phyloP scores from a whole-genome alignment of 495 filamentous ascomycete genomes.

The Hypoxylon fragiforme region DNA sequence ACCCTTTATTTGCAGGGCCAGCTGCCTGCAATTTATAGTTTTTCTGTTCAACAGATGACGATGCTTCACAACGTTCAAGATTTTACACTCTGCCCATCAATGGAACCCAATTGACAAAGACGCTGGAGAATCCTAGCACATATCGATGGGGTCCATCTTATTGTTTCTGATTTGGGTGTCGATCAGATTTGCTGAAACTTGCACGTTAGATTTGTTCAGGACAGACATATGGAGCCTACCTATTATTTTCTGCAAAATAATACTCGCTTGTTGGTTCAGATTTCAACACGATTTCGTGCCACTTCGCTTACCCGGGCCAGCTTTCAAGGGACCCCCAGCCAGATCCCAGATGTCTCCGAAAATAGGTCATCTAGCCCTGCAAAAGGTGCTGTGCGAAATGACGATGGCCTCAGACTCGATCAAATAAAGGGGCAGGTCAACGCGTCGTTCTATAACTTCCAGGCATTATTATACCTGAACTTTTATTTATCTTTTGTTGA shows the following conservation, averaged over 20 bases:
- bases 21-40: constrained; percentile 12
- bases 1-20: constrained; percentile 1
- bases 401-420: constrained; percentile 28
- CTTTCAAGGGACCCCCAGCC: constrained; percentile 17
- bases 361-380: constrained; percentile 16
- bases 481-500: constrained; percentile 7
- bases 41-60: constrained; percentile 2
- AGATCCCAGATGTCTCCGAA: constrained; percentile 21
- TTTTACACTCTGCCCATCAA: constrained; percentile 2
- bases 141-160: constrained; percentile 16
- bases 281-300: constrained; percentile 18
- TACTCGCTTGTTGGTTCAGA: constrained; percentile 25
- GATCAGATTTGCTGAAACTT: constrained; percentile 33
- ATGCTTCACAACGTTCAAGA: constrained; percentile 13
- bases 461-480: neutral
- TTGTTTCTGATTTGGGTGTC: constrained; percentile 12
- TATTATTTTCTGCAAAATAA: constrained; percentile 8
- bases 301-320: constrained; percentile 20
- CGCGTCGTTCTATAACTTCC: constrained; percentile 13
- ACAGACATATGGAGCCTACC: too few species aligned
- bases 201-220: constrained; percentile 14
- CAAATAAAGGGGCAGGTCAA: constrained; percentile 23
- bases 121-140: constrained; percentile 21
- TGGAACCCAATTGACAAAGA: constrained; percentile 3
- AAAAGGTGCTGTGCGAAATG: constrained; percentile 26